Evolutionary conservation across 345 rosid species (phyloP).

Genomic region (Trapa incisa): DNA sequence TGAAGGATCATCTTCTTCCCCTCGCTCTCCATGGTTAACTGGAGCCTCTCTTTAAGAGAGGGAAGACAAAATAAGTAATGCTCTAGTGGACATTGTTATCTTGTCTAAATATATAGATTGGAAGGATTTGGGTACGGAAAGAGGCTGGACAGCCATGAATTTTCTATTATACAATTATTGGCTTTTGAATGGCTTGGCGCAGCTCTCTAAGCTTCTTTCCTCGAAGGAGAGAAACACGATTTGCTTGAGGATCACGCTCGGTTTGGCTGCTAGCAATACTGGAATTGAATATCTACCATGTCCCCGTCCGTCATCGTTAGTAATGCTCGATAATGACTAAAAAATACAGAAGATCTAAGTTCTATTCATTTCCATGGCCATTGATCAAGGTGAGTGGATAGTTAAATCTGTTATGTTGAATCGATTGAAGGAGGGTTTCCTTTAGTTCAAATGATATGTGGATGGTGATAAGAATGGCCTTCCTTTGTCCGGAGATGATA

Average conservation of each 20-base stretch:
- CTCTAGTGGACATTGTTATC: background rate
- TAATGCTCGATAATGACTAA: background rate
- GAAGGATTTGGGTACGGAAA: too few relatives aligned
- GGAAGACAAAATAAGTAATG: background rate
- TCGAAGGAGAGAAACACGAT: background rate
- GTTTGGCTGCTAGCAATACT: too few relatives aligned
- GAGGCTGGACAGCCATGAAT: too few relatives aligned
- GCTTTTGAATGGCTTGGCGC: background rate
- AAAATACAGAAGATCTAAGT: background rate
- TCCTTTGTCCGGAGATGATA: too few relatives aligned
- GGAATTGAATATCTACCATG: background rate
- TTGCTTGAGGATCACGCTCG: background rate
- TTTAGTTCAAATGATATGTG: too few relatives aligned
- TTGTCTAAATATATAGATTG: background rate
- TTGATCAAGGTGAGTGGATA: too few relatives aligned
- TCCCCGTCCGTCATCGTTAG: background rate
- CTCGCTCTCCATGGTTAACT: constrained; percentile 1
- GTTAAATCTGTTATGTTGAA: too few relatives aligned
- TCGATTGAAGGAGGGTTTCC: too few relatives aligned
- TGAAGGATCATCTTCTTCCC: background rate
- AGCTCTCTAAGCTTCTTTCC: background rate
- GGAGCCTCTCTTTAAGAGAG: background rate
- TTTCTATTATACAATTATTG: too few relatives aligned
- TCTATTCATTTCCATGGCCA: background rate
- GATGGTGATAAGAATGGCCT: too few relatives aligned